These are phyloP conservation scores for Podospora appendiculata DNA, from an alignment of 495 filamentous ascomycete species.

Conservation along the genomic window DNA sequence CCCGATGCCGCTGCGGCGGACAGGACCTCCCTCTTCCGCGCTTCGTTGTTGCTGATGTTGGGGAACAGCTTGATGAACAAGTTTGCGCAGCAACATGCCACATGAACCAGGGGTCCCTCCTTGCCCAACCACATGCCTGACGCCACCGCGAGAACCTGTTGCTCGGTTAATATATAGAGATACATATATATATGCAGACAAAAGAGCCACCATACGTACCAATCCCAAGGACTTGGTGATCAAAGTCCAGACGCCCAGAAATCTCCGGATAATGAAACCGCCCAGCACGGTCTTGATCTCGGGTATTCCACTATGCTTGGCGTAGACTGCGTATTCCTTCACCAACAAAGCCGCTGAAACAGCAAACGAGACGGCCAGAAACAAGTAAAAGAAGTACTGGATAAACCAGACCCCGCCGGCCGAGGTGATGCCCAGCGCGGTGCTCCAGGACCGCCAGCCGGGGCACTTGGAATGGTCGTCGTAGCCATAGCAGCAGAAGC, in stretches of 20 bases:
- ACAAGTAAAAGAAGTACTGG: slow-evolving; percentile 78
- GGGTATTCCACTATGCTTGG: slow-evolving; percentile 93
- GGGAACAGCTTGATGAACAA: slow-evolving; percentile 87
- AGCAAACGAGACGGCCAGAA: slow-evolving; percentile 80
- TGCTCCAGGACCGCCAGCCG: slow-evolving; percentile 82
- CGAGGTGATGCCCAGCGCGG: slow-evolving; percentile 57
- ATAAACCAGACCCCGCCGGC: slow-evolving; percentile 65
- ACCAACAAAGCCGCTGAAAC: slow-evolving; percentile 72
- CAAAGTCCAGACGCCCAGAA: slow-evolving; percentile 90
- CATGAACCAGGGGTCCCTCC: slow-evolving; percentile 93
- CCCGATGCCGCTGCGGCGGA: slow-evolving; percentile 92
- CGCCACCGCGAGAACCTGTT: slow-evolving; percentile 81
- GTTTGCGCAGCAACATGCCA: slow-evolving; percentile 96
- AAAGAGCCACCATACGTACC: slow-evolving; percentile 54
- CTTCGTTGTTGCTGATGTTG: slow-evolving; percentile 83
- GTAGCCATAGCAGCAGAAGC: slow-evolving; percentile 89
- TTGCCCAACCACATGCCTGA: slow-evolving; percentile 98
- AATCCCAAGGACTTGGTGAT: slow-evolving; percentile 86
- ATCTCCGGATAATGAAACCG: slow-evolving; percentile 86
- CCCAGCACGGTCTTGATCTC: slow-evolving; percentile 97
- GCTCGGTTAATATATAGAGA: slow-evolving; percentile 13
- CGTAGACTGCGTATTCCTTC: slow-evolving; percentile 75
- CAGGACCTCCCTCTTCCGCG: slow-evolving; percentile 89
- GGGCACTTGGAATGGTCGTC: slow-evolving; percentile 68
- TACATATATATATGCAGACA: background rate